These are phyloP conservation scores for Hibiscus mutabilis DNA, from an alignment of 345 rosid species.

Conservation along the genomic window DNA sequence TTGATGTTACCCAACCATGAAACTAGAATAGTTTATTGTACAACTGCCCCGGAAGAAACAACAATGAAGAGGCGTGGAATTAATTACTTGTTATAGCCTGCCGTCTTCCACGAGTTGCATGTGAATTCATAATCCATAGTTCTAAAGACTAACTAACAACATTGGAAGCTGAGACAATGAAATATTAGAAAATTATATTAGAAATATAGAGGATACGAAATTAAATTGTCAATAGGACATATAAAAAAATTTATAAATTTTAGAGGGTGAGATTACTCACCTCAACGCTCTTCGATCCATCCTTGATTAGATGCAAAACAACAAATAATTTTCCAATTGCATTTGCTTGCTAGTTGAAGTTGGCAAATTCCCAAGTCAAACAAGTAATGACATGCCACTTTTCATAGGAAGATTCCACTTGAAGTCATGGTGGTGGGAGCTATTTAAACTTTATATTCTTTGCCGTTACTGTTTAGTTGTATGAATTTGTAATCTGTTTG, in stretches of 20 bases:
- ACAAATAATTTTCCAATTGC: background rate
- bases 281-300: too few relatives aligned
- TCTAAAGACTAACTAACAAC: background rate
- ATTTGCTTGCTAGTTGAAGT: slow-evolving; percentile 4
- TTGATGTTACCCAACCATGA: background rate
- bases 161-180: background rate
- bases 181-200: too few relatives aligned
- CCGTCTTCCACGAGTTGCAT: background rate
- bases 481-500: background rate
- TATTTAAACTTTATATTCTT: background rate
- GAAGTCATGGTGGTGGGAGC: background rate
- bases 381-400: slow-evolving; percentile 1
- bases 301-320: background rate
- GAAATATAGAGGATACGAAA: too few relatives aligned
- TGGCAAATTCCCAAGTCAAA: slow-evolving; percentile 21
- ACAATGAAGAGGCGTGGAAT: background rate
- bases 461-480: too few relatives aligned
- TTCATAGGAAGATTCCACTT: background rate
- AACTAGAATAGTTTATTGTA: too few relatives aligned
- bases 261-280: too few relatives aligned
- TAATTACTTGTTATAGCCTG: background rate
- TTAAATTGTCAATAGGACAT: too few relatives aligned
- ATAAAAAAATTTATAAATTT: too few relatives aligned
- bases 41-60: background rate
- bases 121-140: background rate